Evolutionary conservation across 2,329 filamentous ascomycete genomes (phyloP).

Genomic region (Rhynchosporium graminicola): DNA sequence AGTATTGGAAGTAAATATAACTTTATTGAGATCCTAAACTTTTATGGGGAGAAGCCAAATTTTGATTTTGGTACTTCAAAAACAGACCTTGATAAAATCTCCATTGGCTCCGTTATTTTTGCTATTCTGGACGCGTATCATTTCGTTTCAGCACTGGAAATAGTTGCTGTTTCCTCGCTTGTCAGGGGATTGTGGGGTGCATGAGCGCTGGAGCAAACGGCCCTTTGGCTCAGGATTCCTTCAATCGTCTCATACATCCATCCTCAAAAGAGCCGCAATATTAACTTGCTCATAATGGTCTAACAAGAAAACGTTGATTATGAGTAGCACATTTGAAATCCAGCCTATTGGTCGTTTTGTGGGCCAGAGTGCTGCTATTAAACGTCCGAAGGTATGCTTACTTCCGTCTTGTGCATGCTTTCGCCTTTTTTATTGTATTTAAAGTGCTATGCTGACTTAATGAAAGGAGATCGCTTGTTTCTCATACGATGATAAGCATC

Average conservation of each 20-base stretch:
- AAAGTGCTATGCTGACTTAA: too few species aligned
- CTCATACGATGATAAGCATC: slow-evolving; percentile 85
- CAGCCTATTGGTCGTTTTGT: slow-evolving; percentile 70
- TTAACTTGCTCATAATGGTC: slow-evolving; percentile 2
- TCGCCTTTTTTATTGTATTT: too few species aligned
- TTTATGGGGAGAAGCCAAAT: too few species aligned
- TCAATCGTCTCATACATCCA: slow-evolving; percentile 1
- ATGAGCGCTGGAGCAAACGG: slow-evolving; percentile 3
- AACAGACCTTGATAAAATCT: too few species aligned
- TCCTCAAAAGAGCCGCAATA: slow-evolving; percentile 13
- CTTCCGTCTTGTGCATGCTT: not conserved
- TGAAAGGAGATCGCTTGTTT: slow-evolving; percentile 84
- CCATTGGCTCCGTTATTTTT: too few species aligned
- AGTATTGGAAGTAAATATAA: too few species aligned
- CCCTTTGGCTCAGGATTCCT: not conserved
- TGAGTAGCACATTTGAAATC: slow-evolving; percentile 56
- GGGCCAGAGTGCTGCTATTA: slow-evolving; percentile 68
- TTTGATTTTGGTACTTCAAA: too few species aligned
- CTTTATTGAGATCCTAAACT: too few species aligned
- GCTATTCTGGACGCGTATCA: too few species aligned
- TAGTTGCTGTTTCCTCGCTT: too few species aligned
- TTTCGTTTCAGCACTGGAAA: too few species aligned
- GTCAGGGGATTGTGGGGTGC: slow-evolving; percentile 17
- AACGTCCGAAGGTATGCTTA: slow-evolving; percentile 66
- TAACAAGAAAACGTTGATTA: slow-evolving; percentile 15